phyloP scores from a whole-genome alignment of 805 yeast genomes.

The Pichia kluyveri region DNA sequence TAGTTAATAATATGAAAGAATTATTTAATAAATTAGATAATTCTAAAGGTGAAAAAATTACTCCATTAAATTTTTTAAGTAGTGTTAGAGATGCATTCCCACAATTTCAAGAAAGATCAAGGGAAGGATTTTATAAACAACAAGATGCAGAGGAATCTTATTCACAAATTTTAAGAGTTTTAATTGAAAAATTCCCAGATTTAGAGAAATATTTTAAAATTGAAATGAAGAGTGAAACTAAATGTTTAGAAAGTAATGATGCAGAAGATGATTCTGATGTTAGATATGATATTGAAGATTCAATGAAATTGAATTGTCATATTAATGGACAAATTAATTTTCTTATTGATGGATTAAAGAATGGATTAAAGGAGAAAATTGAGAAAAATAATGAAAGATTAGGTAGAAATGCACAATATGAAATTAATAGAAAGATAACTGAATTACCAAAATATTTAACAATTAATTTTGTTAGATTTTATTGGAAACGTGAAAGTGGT shows the following conservation, averaged over 20 bases:
- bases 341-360: constrained; percentile 72
- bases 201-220: constrained; percentile 55
- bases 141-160: constrained; percentile 98
- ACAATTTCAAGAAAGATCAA: constrained; percentile 77
- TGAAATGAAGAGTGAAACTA: constrained; percentile 51
- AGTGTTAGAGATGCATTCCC: constrained; percentile 65
- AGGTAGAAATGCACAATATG: constrained; percentile 62
- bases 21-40: constrained; percentile 36
- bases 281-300: constrained; percentile 40
- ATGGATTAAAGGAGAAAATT: constrained; percentile 64
- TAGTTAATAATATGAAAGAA: constrained; percentile 29
- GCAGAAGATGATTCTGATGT: constrained; percentile 42
- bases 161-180: constrained; percentile 61
- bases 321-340: constrained; percentile 80
- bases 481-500: constrained; percentile 87
- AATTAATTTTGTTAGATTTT: constrained; percentile 89
- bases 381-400: constrained; percentile 70
- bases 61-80: constrained; percentile 61
- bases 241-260: constrained; percentile 47
- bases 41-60: constrained; percentile 35
- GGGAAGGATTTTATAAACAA: constrained; percentile 69
- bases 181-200: constrained; percentile 41
- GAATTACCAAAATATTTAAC: constrained; percentile 82
- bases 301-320: constrained; percentile 79
- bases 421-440: constrained; percentile 50